Evolutionary conservation across 805 yeast genomes (phyloP), one percentile per base, ranked within the genome.

Genomic region (Isabelozyma gotoi): DNA sequence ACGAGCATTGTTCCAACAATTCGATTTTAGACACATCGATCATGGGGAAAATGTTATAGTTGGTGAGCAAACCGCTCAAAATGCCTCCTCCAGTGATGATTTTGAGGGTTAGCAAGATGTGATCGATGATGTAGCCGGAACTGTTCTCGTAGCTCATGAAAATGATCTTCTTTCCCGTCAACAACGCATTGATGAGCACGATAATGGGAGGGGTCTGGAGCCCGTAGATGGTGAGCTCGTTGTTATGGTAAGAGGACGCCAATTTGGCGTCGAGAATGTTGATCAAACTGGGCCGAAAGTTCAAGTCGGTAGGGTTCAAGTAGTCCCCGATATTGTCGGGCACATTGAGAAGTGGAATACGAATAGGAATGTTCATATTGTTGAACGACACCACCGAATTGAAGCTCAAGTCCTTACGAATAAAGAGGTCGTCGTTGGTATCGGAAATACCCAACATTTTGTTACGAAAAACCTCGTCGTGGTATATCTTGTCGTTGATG

Each of bases 1-100:
- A 65, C 21, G 52, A 66, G 47, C 65, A 71, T 40, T 55, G 63
- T 46, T 69, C 68, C 40, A 81, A 58, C 1, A 74, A 49, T 45
- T 79, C 82, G 36, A 82, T 63, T 46, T 80, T 75, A 2, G 84
- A 78, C 1, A 83, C 76, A 49, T 84, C 90, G 34, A 82, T 65
- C 21, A 81, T 73, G 2, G 90, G 90, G 50, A 78, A 76, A 18
- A 80, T 47, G 62, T 71, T 55, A 65, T 60, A 53, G 62, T 67
- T 53, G 19, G 64, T 55, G 24, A 70, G 53, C 36, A 67, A 36
- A 39, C 77, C 69, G 49, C 74, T 53, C 56, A 75, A 51, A 43
- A 77, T 61, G 41, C 80, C 65, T 38, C 69, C 63, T 31, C 75
- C 68, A 41, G 67, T 55, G 39, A 76, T 68, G 35, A 80, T 55